phyloP scores from a whole-genome alignment of 208 protist species.

The Acanthamoeba sp. region DNA sequence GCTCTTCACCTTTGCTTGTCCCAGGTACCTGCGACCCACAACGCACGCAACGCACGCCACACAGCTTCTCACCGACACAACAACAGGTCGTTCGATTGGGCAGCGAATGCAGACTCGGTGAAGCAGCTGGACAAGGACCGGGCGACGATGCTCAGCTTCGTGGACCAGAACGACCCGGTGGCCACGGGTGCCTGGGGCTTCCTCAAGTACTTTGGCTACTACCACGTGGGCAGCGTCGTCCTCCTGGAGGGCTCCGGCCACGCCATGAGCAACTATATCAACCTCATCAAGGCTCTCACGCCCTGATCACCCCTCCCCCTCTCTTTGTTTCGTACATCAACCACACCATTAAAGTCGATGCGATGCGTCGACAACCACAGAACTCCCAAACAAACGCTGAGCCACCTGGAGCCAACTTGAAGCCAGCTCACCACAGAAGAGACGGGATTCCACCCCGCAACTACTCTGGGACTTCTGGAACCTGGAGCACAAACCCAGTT shows the following conservation, averaged over 20 bases:
- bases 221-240: neutral
- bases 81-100: neutral
- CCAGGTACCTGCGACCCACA: neutral
- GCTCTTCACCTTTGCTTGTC: constrained; percentile 4
- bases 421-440: too few relatives aligned
- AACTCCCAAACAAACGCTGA: too few relatives aligned
- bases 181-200: constrained; percentile 18
- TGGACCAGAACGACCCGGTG: constrained; percentile 23
- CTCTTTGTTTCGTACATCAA: too few relatives aligned
- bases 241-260: neutral
- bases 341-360: neutral
- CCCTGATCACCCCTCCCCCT: neutral
- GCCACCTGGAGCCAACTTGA: too few relatives aligned
- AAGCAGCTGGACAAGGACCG: neutral
- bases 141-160: constrained; percentile 14
- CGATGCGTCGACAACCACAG: neutral
- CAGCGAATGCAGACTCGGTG: neutral
- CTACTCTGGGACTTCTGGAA: too few relatives aligned
- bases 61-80: neutral
- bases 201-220: constrained; percentile 50
- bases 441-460: too few relatives aligned
- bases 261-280: constrained; percentile 44
- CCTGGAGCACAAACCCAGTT: too few relatives aligned
- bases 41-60: neutral
- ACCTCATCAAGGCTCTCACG: neutral